Conservation (phyloP, 208 protist genomes). For the Porcisia deanei region DNA sequence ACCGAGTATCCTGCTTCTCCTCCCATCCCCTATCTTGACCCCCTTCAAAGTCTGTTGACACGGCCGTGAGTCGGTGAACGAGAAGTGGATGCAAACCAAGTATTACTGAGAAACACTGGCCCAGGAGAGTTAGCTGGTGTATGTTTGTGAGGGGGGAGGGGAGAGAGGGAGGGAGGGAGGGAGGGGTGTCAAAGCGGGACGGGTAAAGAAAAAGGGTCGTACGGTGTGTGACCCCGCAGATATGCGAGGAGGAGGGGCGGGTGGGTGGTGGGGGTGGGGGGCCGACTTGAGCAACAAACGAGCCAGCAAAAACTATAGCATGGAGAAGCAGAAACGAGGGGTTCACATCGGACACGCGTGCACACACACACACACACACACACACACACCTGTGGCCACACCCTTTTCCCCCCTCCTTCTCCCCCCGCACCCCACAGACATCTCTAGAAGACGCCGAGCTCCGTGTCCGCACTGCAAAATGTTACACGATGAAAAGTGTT, state of each 20-base stretch:
- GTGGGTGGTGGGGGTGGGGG: too few species aligned
- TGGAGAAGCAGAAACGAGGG: not conserved
- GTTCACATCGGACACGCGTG: not conserved
- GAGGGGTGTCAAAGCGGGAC: too few species aligned
- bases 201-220: too few species aligned
- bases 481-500: slow-evolving; percentile 23
- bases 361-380: not conserved
- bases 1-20: too few species aligned
- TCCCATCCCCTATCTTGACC: too few species aligned
- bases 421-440: not conserved
- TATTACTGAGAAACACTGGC: too few species aligned
- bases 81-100: too few species aligned
- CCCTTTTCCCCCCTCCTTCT: too few species aligned
- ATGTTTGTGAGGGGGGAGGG: not conserved
- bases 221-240: too few species aligned
- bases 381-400: not conserved
- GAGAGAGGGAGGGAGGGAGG: not conserved
- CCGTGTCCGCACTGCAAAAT: slow-evolving; percentile 51
- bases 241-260: too few species aligned
- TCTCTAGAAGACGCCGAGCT: slow-evolving; percentile 60
- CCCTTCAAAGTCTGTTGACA: too few species aligned
- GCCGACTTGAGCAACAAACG: not conserved
- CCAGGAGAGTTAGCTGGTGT: not conserved
- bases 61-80: not conserved
- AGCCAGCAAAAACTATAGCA: not conserved